Percentiles rank a stretch among this genome's conserved stretches.
Evolutionary conservation across 345 rosid species (phyloP).

Genomic region (Lumnitzera littorea): DNA sequence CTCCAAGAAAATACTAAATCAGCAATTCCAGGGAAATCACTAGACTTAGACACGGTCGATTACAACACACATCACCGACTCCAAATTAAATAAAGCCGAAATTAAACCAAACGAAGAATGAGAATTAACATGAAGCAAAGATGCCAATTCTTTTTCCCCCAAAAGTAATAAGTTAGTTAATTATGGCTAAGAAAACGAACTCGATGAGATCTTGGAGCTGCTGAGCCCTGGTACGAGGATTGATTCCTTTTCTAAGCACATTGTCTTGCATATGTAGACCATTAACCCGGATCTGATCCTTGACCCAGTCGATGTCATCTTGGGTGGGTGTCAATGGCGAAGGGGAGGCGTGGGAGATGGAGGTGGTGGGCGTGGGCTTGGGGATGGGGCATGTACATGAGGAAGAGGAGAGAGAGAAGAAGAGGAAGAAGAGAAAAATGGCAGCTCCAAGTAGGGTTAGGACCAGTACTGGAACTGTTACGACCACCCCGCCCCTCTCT

Average conservation of each 20-base stretch:
- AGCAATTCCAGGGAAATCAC: no score
- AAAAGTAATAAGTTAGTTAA: neutral
- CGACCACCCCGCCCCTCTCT: constrained; percentile 44
- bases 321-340: constrained; percentile 31
- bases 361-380: constrained; percentile 7
- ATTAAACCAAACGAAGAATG: neutral
- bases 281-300: constrained; percentile 70
- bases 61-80: neutral
- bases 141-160: no score
- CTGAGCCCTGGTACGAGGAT: constrained; percentile 89
- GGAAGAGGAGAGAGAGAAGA: constrained; percentile 67
- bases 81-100: no score
- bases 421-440: constrained; percentile 58
- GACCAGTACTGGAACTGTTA: constrained; percentile 59
- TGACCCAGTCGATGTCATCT: constrained; percentile 80
- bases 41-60: no score
- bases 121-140: neutral
- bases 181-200: constrained; percentile 27
- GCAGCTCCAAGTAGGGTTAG: constrained; percentile 59
- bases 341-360: neutral
- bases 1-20: no score
- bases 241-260: constrained; percentile 89
- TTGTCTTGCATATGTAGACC: constrained; percentile 92
- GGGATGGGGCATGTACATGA: constrained; percentile 37
- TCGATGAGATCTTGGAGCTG: constrained; percentile 76